Base-by-base conservation (phyloP, 2,329 filamentous ascomycete genomes). In the Beauveria asiatica region DNA sequence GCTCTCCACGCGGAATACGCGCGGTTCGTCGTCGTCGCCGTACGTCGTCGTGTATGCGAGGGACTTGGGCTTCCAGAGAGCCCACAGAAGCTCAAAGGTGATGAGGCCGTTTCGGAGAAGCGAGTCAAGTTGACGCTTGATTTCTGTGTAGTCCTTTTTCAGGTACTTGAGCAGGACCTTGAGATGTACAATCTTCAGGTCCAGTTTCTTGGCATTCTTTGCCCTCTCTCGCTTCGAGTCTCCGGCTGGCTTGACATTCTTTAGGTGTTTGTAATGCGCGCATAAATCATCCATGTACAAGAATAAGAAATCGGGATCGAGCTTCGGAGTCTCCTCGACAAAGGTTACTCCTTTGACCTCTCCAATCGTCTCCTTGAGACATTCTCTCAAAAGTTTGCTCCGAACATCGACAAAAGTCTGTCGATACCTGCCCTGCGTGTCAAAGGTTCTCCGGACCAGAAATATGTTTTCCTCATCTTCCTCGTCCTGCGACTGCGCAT, bases 21-120 rank as follows among this genome's bases (percentile, higher is more conserved):
- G 83, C 2, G 90, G 89, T 66, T 94, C 86, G 44, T 93, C 89
- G 16, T 80, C 75, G 41, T 84, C 85, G 3, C 88, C 88, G 64
- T 96, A 96, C 0, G 89, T 93, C 0, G 84, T 83, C 0, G 87
- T 84, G 70, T 88, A 93, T 1, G 85, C 87, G 21, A 96, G 82
- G 0, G 89, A 91, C 67, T 91, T 89, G 0, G 92, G 92, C 68
- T 94, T 95, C 81, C 89, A 95, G 3, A 96, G 75, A 0, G 91
- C 90, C 92, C 92, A 96, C 1, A 95, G 77, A 2, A 95, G 80
- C 61, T 96, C 90, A 66, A 92, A 96, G 0, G 90, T 95, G 70
- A 96, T 95, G 49, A 91, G 85, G 9, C 90, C 90, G 37, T 87
- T 88, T 64, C 91, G 83, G 2, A 96, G 78, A 74, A 96, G 84